phyloP scores from a whole-genome alignment of 495 filamentous ascomycete species.

The Aspergillus steynii region DNA sequence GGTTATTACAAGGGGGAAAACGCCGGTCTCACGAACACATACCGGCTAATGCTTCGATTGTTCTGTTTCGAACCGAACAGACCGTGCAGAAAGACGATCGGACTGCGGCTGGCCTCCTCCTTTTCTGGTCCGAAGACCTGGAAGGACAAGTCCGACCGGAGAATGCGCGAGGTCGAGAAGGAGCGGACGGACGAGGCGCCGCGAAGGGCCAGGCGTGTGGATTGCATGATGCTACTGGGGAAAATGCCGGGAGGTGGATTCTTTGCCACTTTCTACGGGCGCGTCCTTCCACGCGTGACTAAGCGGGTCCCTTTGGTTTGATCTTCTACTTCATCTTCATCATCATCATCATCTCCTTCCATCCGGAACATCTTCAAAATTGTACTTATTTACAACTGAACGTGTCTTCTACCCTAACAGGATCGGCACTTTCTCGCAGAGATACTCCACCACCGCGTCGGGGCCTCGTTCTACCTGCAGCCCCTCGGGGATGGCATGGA shows the following conservation, averaged over 20 bases:
- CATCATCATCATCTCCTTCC: too few relatives aligned
- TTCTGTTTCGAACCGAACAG: constrained; percentile 97
- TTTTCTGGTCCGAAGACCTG: constrained; percentile 45
- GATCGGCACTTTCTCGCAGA: constrained; percentile 57
- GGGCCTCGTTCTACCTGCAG: constrained; percentile 64
- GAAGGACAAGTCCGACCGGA: constrained; percentile 37
- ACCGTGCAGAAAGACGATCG: constrained; percentile 89
- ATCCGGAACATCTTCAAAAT: too few relatives aligned
- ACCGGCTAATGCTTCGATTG: constrained; percentile 95
- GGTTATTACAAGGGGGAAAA: background rate
- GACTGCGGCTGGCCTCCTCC: constrained; percentile 44
- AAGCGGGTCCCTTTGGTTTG: too few relatives aligned
- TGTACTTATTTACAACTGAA: too few relatives aligned
- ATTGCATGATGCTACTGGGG: constrained; percentile 11
- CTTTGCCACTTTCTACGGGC: too few relatives aligned
- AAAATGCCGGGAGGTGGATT: background rate
- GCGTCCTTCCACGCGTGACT: too few relatives aligned
- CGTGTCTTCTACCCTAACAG: constrained; percentile 41
- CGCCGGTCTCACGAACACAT: constrained; percentile 34
- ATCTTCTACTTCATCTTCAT: too few relatives aligned
- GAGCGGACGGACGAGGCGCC: constrained; percentile 24
- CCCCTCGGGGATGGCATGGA: constrained; percentile 62
- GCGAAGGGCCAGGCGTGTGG: constrained; percentile 20
- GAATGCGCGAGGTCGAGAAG: constrained; percentile 38
- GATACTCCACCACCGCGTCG: constrained; percentile 65